Percentiles rank a stretch among this genome's conserved stretches.
Conservation (phyloP, 805 yeast species). For the Pichia manshurica region DNA sequence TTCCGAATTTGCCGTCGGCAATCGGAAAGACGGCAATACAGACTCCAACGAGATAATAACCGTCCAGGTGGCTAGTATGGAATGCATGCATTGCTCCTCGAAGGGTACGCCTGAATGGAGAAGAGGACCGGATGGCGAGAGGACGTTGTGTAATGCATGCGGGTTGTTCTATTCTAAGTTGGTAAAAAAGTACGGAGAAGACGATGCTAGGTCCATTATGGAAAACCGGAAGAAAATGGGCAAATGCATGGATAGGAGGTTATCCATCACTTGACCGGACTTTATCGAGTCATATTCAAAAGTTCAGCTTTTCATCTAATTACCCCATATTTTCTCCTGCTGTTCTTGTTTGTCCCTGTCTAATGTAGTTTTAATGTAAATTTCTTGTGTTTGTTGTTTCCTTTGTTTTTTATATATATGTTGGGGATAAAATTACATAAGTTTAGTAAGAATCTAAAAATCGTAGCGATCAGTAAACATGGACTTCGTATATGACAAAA, state of each 20-base stretch:
- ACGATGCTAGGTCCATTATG: constrained; percentile 42
- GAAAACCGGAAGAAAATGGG: constrained; percentile 25
- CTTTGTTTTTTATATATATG: no score
- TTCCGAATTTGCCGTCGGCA: no score
- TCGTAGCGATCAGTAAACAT: constrained; percentile 23
- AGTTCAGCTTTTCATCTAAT: no score
- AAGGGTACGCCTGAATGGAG: constrained; percentile 79
- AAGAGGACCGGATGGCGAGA: constrained; percentile 70
- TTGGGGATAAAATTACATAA: no score
- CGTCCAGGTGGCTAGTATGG: background rate
- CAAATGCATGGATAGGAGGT: constrained; percentile 25
- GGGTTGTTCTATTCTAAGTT: constrained; percentile 71
- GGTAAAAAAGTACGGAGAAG: constrained; percentile 51
- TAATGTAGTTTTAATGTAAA: no score
- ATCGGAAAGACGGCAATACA: background rate
- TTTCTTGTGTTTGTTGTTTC: background rate
- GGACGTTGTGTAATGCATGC: constrained; percentile 79
- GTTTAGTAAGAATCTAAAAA: background rate
- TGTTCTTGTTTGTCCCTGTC: no score
- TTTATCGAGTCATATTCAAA: no score
- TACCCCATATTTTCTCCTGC: no score
- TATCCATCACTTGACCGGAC: constrained; percentile 14
- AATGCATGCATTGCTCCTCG: constrained; percentile 39
- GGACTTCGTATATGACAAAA: constrained; percentile 73
- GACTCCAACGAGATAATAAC: background rate